Conservation (phyloP, 1,284 basidiomycete species). For the Xerocomus cyaneibrunnescens region DNA sequence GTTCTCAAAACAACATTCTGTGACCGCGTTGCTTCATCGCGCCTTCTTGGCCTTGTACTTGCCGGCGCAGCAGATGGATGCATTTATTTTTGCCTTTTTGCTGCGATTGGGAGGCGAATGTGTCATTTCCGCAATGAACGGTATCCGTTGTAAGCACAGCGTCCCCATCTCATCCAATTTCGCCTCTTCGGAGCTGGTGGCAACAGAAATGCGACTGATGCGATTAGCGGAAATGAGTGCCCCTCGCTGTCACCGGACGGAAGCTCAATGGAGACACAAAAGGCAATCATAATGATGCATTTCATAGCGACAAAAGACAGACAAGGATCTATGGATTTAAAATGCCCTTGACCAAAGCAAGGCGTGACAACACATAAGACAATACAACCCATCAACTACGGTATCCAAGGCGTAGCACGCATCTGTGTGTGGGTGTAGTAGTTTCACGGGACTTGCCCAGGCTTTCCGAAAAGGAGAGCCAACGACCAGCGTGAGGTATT, state of each 20-base stretch:
- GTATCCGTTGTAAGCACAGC: constrained; percentile 9
- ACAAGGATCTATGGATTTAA: constrained; percentile 16
- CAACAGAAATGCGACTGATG: not conserved
- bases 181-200: not conserved
- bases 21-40: constrained; percentile 6
- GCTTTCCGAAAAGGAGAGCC: constrained; percentile 16
- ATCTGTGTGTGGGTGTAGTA: constrained; percentile 17
- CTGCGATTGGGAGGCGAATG: constrained; percentile 12
- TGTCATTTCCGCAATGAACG: constrained; percentile 8
- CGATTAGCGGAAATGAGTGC: constrained; percentile 10
- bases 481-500: constrained; percentile 18
- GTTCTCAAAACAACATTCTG: not conserved
- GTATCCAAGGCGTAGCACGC: constrained; percentile 26
- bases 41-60: not conserved
- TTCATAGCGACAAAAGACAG: constrained; percentile 13
- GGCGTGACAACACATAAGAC: constrained; percentile 17
- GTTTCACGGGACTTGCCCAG: constrained; percentile 8
- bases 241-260: constrained; percentile 10
- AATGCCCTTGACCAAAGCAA: constrained; percentile 31
- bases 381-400: constrained; percentile 34
- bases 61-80: too few species aligned
- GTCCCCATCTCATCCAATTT: not conserved
- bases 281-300: not conserved
- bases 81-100: constrained; percentile 20
- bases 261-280: not conserved